Base-by-base conservation (phyloP, 331 rosid species). In the Malus hybrid region DNA sequence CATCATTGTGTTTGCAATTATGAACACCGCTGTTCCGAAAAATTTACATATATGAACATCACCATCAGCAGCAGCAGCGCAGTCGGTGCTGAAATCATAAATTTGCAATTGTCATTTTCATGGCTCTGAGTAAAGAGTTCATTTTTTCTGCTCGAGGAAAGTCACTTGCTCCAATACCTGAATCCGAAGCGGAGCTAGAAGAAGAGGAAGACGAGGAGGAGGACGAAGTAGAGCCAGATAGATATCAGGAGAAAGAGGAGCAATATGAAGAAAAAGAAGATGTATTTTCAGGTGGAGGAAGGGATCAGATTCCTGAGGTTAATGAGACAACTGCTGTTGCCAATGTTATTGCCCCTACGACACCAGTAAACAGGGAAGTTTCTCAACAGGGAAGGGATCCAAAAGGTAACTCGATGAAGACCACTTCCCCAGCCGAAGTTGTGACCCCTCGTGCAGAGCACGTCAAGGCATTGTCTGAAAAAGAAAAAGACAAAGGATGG, bases 91-190 rank as follows among this genome's bases (percentile, higher is more conserved):
- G 63, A 70, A 66, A 15, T 34, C 52, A 70, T 70, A 61, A 31
- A 55, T 65, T 63, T 63, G 76, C 48, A 70, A 65, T 61, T 78
- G 64, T 71, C 77, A 67, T 31, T 44, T 67, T 59, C 33, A 70
- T 65, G 76, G 76, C 80, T 69, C 61, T 71, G 74, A 70, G 73
- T 83, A 83, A 88, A 80, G 75, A 80, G 69, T 80, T 9, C 3
- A 67, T 70, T 65, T 80, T 84, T 76, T 78, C 85, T 90, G 98
- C 82, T 90, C 60, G 92, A 93, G 96, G 96, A 91, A 89, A 93
- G 98, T 87, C 97, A 73, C 97, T 93, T 83, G 94, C 97, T 91
- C 91, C 98, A 71, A 93, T 93, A 84, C 97, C 91, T 52, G 98
- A 93, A 78, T 85, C 89, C 36, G 98, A 90, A 82, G 96, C 83